Percentiles rank a stretch among this genome's conserved stretches.
Evolutionary conservation across 495 filamentous ascomycete genomes (phyloP).

Genomic region (Margaritispora aquatica): DNA sequence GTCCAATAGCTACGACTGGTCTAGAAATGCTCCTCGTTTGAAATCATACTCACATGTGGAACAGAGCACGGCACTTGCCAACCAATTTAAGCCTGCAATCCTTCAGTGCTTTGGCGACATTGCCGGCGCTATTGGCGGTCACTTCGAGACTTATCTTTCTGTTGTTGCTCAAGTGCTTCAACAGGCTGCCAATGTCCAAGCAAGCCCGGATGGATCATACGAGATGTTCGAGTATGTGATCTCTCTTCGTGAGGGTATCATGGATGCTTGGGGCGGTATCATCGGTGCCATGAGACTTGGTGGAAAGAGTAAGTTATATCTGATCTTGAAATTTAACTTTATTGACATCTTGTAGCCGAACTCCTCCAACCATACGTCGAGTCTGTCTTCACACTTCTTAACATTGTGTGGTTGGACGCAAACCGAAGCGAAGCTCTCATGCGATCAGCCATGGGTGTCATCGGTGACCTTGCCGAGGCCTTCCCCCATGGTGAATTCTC

Average conservation of each 20-base stretch:
- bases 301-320: slow-evolving; percentile 57
- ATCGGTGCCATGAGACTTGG: slow-evolving; percentile 84
- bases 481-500: slow-evolving; percentile 87
- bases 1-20: not conserved
- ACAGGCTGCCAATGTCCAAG: slow-evolving; percentile 73
- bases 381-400: slow-evolving; percentile 84
- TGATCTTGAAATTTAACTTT: not conserved
- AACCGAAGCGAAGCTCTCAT: slow-evolving; percentile 89
- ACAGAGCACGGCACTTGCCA: slow-evolving; percentile 66
- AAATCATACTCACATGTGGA: slow-evolving; percentile 24
- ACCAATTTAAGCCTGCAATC: slow-evolving; percentile 97
- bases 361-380: slow-evolving; percentile 71
- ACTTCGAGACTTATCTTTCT: slow-evolving; percentile 87
- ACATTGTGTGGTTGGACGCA: slow-evolving; percentile 69
- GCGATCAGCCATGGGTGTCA: slow-evolving; percentile 89
- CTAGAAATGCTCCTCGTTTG: not conserved
- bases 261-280: slow-evolving; percentile 98
- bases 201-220: slow-evolving; percentile 63
- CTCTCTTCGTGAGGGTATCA: slow-evolving; percentile 91
- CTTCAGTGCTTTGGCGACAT: slow-evolving; percentile 98
- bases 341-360: slow-evolving; percentile 44
- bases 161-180: slow-evolving; percentile 92
- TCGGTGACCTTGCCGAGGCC: slow-evolving; percentile 91
- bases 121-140: slow-evolving; percentile 86
- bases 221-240: slow-evolving; percentile 96